Evolutionary conservation across 306 rosid genomes (phyloP).

Genomic region (Morella rubra): DNA sequence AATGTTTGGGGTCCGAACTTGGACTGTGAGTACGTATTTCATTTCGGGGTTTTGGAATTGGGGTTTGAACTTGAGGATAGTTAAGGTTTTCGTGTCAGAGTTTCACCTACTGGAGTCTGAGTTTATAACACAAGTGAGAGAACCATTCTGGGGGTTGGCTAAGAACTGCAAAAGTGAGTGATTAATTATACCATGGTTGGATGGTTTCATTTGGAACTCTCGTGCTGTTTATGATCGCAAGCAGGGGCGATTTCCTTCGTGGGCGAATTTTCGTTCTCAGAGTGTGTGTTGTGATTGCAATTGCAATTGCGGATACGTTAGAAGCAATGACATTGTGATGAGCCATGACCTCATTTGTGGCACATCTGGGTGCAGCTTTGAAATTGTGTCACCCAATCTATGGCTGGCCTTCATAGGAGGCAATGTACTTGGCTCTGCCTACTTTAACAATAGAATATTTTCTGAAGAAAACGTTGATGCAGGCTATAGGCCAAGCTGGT

Average conservation of each 20-base stretch:
- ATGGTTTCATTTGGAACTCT: not conserved
- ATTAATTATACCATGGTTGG: not conserved
- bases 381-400: too few species aligned
- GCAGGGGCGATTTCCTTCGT: too few species aligned
- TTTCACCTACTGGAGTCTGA: too few species aligned
- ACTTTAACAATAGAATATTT: too few species aligned
- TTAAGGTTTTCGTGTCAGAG: too few species aligned
- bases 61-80: too few species aligned
- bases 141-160: too few species aligned
- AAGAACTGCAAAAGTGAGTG: too few species aligned
- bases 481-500: not conserved
- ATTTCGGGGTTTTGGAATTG: slow-evolving; percentile 24
- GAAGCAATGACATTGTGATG: not conserved
- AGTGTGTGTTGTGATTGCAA: not conserved
- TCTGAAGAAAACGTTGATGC: not conserved
- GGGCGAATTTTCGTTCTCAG: too few species aligned
- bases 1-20: not conserved
- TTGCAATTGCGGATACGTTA: not conserved
- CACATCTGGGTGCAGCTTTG: not conserved
- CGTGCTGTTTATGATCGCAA: not conserved
- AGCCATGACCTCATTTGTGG: not conserved
- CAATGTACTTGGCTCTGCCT: not conserved
- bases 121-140: too few species aligned
- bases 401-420: too few species aligned
- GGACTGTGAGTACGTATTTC: not conserved